Conservation (phyloP, 768 basidiomycete genomes). For the Daedalea quercina region DNA sequence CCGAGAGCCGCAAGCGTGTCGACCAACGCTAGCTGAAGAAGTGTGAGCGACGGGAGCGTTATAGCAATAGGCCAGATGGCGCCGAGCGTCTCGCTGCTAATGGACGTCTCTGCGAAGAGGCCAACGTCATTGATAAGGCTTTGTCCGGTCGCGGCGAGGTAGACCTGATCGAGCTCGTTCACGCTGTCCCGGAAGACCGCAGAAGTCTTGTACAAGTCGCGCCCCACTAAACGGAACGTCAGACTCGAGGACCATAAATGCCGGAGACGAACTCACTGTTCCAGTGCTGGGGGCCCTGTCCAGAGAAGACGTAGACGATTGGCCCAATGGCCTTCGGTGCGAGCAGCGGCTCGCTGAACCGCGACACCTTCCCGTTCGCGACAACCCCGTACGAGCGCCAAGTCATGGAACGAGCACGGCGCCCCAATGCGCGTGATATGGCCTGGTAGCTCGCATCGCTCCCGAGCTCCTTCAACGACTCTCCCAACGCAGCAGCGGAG, state of each 20-base stretch:
- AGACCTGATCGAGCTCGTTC: slow-evolving; percentile 29
- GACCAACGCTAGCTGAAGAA: slow-evolving; percentile 40
- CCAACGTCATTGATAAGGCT: slow-evolving; percentile 32
- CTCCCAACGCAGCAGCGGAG: not conserved
- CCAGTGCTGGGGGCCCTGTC: slow-evolving; percentile 34
- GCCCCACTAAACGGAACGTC: slow-evolving; percentile 24
- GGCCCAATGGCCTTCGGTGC: slow-evolving; percentile 12
- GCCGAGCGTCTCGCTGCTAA: slow-evolving; percentile 6
- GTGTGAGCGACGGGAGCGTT: slow-evolving; percentile 35
- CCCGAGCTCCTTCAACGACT: not conserved
- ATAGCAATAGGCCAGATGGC: slow-evolving; percentile 27
- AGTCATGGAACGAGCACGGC: slow-evolving; percentile 10
- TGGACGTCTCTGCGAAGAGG: slow-evolving; percentile 24
- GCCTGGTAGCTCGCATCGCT: not conserved
- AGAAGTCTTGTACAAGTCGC: slow-evolving; percentile 28
- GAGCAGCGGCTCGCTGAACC: not conserved
- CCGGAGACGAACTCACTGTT: slow-evolving; percentile 24
- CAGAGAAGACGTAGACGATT: slow-evolving; percentile 33
- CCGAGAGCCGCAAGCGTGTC: slow-evolving; percentile 33
- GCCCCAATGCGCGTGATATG: slow-evolving; percentile 1
- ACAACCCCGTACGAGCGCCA: slow-evolving; percentile 9
- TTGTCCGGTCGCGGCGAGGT: slow-evolving; percentile 23
- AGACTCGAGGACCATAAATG: not conserved
- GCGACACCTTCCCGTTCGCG: slow-evolving; percentile 1
- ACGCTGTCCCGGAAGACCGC: slow-evolving; percentile 33